Evolutionary conservation across 2,329 filamentous ascomycete genomes (phyloP).

Genomic region (Penicillium freii): DNA sequence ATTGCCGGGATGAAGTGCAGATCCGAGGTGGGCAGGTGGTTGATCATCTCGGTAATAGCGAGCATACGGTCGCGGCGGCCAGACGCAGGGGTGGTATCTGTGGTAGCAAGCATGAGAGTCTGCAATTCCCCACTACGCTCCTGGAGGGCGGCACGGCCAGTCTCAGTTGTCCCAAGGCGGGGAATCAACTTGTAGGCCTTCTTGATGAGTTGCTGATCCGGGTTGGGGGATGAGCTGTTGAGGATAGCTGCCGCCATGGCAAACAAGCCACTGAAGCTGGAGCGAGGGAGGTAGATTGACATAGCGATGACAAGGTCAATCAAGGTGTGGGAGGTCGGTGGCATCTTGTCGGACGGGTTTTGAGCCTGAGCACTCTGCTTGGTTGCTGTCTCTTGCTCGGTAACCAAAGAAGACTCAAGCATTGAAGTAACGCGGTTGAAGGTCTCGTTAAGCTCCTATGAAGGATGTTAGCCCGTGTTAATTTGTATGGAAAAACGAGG

Average conservation of each 20-base stretch:
- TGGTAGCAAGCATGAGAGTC: slow-evolving; percentile 71
- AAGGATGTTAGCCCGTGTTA: slow-evolving; percentile 13
- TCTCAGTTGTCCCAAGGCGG: slow-evolving; percentile 76
- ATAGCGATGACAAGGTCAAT: slow-evolving; percentile 98
- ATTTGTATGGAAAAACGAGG: background rate
- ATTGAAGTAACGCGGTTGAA: slow-evolving; percentile 84
- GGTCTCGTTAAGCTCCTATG: slow-evolving; percentile 74
- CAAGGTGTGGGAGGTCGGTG: slow-evolving; percentile 87
- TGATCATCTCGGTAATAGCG: slow-evolving; percentile 76
- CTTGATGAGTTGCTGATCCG: slow-evolving; percentile 90
- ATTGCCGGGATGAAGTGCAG: slow-evolving; percentile 92
- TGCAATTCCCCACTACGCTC: slow-evolving; percentile 79
- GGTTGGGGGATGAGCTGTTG: slow-evolving; percentile 53
- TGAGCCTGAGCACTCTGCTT: slow-evolving; percentile 64
- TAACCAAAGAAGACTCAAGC: slow-evolving; percentile 69
- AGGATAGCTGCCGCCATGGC: slow-evolving; percentile 81
- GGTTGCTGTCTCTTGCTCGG: slow-evolving; percentile 63
- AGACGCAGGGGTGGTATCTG: slow-evolving; percentile 82
- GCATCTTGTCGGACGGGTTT: slow-evolving; percentile 69
- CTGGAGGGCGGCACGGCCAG: slow-evolving; percentile 70
- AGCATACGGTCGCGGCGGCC: slow-evolving; percentile 81
- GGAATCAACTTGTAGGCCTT: slow-evolving; percentile 99
- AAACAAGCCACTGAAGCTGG: slow-evolving; percentile 82
- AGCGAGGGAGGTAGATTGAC: slow-evolving; percentile 83
- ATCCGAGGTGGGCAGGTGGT: slow-evolving; percentile 71